A percentile compares a stretch with the other conserved stretches of the same genome.
Evolutionary conservation across 2,329 filamentous ascomycete species (phyloP).

Genomic region (Leptosphaerulina australis): DNA sequence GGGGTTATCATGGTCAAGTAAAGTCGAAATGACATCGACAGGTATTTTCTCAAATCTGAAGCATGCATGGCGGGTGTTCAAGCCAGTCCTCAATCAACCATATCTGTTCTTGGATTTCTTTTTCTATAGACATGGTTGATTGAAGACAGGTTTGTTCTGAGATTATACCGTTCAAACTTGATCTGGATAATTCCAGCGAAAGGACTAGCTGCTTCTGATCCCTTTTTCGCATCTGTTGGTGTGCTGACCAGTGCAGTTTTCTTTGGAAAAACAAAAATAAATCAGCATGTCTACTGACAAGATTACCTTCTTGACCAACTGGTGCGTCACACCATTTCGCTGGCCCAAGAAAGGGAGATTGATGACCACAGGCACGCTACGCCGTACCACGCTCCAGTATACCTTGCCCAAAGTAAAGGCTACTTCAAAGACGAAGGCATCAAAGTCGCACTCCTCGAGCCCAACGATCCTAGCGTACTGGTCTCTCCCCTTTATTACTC

Average conservation of each 20-base stretch:
- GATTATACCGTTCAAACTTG: slow-evolving; percentile 95
- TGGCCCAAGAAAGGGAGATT: not conserved
- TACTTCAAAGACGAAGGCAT: slow-evolving; percentile 77
- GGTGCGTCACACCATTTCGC: slow-evolving; percentile 56
- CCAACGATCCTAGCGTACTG: slow-evolving; percentile 73
- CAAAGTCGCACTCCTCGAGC: slow-evolving; percentile 77
- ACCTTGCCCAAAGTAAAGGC: slow-evolving; percentile 76
- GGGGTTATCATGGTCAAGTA: slow-evolving; percentile 11
- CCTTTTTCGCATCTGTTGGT: slow-evolving; percentile 40
- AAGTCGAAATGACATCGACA: slow-evolving; percentile 9
- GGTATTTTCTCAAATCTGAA: slow-evolving; percentile 23
- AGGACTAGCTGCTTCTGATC: slow-evolving; percentile 80
- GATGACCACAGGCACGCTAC: slow-evolving; percentile 71
- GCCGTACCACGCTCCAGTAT: slow-evolving; percentile 79
- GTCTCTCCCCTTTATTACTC: not conserved
- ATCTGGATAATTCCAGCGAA: slow-evolving; percentile 99
- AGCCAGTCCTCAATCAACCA: slow-evolving; percentile 28
- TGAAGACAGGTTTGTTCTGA: slow-evolving; percentile 62
- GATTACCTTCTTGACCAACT: slow-evolving; percentile 85
- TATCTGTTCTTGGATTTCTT: slow-evolving; percentile 71
- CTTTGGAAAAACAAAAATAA: too few species aligned
- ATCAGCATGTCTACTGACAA: slow-evolving; percentile 78
- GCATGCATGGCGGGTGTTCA: slow-evolving; percentile 53
- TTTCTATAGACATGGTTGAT: slow-evolving; percentile 85
- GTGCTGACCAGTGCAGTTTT: slow-evolving; percentile 37